Evolutionary conservation across 2,329 filamentous ascomycete species (phyloP), one percentile per base, ranked within the genome.

Genomic region (Fonsecaea pedrosoi): DNA sequence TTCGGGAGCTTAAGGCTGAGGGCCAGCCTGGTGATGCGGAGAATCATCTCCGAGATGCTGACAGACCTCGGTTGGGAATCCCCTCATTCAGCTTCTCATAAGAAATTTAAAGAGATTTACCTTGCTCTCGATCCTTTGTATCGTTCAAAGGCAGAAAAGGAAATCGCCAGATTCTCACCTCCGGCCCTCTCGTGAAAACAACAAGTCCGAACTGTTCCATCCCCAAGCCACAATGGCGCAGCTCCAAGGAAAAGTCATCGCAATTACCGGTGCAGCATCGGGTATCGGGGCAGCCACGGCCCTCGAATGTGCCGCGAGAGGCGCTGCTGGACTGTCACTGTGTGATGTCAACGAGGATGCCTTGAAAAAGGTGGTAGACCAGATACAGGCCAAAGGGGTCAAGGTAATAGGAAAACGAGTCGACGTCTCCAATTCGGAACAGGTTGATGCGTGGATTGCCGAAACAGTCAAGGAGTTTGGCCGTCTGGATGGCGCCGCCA

Each of bases 281-380:
- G 84, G 84, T 15, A 86, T 86, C 54, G 84, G 83, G 21, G 78
- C 82, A 9, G 80, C 80, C 18, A 82, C 82, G 8, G 80, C 83
- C 7, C 76, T 78, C 21, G 76, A 82, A 13, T 77, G 85, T 1
- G 78, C 80, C 64, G 71, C 75, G 1, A 76, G 77, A 32, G 83
- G 83, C 32, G 83, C 82, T 1, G 75, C 68, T 4, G 32, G 25
- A 6, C 71, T 86, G 4, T 83, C 83, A 4, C 75, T 86, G 2
- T 82, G 80, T 8, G 85, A 86, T 70, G 75, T 85, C 60, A 77
- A 81, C 54, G 67, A 74, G 9, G 70, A 73, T 0, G 74, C 75
- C 0, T 77, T 85, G 13, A 58, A 60, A 50, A 62, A 69, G 35
- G 30, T 69, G 6, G 64, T 62, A 18, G 38, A 63, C 18, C 64